phyloP scores from a whole-genome alignment of 2,329 filamentous ascomycete species.

The Fusarium paranaense region DNA sequence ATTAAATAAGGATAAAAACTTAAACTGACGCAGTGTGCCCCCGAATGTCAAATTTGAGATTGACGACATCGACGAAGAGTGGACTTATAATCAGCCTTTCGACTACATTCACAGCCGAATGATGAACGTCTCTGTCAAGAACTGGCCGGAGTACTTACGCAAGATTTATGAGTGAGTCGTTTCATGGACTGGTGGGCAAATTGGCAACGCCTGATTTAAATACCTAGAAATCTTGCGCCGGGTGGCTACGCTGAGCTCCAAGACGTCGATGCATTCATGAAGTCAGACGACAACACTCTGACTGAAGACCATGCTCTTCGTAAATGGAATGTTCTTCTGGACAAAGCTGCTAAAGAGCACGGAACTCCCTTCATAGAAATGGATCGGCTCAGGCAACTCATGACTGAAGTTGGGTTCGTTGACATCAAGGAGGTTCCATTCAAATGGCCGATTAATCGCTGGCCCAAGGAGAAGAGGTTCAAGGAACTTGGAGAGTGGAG shows the following conservation, averaged over 20 bases:
- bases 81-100: background rate
- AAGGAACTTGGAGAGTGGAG: background rate
- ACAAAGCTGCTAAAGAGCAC: background rate
- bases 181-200: accelerated
- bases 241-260: background rate
- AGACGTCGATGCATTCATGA: background rate
- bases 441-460: background rate
- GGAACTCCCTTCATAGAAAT: background rate
- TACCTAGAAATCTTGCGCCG: background rate
- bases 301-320: background rate
- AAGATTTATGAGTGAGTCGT: background rate
- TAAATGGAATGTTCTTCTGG: background rate
- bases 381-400: background rate
- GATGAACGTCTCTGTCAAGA: background rate
- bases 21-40: background rate
- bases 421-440: background rate
- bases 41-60: background rate
- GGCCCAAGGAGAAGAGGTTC: background rate
- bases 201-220: background rate
- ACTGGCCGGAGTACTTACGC: background rate
- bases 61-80: background rate
- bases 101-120: background rate
- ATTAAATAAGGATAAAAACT: background rate
- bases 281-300: background rate
- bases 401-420: background rate